Base-by-base conservation (phyloP, 306 rosid genomes). In the Rosa rugosa region DNA sequence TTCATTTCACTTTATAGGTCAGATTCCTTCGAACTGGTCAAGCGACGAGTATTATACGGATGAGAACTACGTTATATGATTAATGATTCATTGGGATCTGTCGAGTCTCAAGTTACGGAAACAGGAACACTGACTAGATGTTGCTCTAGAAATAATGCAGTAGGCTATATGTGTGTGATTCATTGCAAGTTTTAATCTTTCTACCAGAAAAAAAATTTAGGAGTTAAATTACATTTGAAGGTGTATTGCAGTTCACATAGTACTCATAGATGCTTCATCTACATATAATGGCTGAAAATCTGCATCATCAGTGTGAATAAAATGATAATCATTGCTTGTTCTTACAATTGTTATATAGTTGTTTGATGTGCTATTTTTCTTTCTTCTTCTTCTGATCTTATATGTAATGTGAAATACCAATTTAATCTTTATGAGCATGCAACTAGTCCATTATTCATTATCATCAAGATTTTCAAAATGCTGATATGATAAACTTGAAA, bases 391-490 rank as follows among this genome's bases (percentile, higher is more conserved):
- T 7, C 11, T 34, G 44, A 64, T 64, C 45, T 5, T 5, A 64
- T 31, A 31, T 31, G 36, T 31, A 31, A 31, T 31, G 36, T 31
- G 59, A 22, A 49, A 45, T 31, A 31, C 22, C 40, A 8, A 42
- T 44, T 45, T 31, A 54, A 5, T 42, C 50, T 73, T 53, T 40
- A 54, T 53, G 59, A 31, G 59, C 38, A 25, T 25, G 73, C 42
- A 47, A 38, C 69, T 0, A 34, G 64, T 2, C 71, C 27, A 7
- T 31, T 68, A 46, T 67, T 16, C 41, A 66, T 66, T 45, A 20
- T 63, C 70, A 49, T 51, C 13, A 44, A 27, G 51, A 80, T 57
- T 46, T 64, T 60, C 40, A 77, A 8, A 56, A 42, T 31, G 71
- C 31, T 80, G 45, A 42, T 10, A 47, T 51, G 42, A 6, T 65